Percentiles rank a stretch among this genome's conserved stretches.
Conservation (phyloP, 257 asterid genomes). For the Solanum paucissectum region DNA sequence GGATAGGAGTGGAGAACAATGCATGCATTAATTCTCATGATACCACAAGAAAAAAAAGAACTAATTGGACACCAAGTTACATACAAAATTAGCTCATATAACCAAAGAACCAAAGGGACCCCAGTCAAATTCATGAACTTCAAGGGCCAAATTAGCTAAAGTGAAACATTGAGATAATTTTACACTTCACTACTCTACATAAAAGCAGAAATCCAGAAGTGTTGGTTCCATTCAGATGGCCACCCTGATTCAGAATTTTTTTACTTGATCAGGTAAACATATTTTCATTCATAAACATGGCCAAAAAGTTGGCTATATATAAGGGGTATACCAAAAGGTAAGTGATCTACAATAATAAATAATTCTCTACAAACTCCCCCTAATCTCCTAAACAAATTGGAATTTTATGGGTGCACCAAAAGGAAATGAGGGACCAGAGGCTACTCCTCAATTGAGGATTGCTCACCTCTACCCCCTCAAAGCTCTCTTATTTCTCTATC, state of each 20-base stretch:
- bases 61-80: not conserved
- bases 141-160: not conserved
- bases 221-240: not conserved
- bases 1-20: not conserved
- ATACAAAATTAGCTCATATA: not conserved
- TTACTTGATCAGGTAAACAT: not conserved
- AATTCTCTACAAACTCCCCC: not conserved
- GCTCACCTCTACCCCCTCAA: not conserved
- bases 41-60: not conserved
- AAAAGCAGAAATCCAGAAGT: not conserved
- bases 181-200: not conserved
- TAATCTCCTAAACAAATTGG: not conserved
- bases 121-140: not conserved
- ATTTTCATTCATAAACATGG: not conserved
- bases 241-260: not conserved
- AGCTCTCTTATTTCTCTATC: not conserved
- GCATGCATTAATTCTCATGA: not conserved
- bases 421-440: not conserved
- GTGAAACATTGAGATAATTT: not conserved
- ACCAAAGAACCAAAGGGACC: not conserved
- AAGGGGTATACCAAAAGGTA: not conserved
- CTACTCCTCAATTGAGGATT: not conserved
- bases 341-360: not conserved
- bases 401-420: not conserved
- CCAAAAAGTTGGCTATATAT: not conserved